A percentile compares a stretch with the other conserved stretches of the same genome.
These are phyloP conservation scores for Cystobasidium ongulense DNA, from an alignment of 768 basidiomycete species.

Conservation along the genomic window DNA sequence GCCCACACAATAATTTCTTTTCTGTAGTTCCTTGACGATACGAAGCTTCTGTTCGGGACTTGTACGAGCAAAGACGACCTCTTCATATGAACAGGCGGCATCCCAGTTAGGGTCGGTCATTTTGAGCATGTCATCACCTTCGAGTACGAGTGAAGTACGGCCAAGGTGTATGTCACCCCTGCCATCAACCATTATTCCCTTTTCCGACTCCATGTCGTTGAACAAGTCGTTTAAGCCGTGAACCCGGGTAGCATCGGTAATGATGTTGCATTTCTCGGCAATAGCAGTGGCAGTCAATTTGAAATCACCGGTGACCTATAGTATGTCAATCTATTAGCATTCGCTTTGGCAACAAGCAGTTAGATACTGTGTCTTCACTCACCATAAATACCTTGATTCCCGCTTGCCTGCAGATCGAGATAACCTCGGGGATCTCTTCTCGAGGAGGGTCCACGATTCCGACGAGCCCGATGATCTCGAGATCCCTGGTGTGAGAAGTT, in stretches of 20 bases:
- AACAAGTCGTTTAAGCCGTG: conserved; percentile 45
- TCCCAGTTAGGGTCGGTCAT: conserved; percentile 46
- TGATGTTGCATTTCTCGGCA: conserved; percentile 55
- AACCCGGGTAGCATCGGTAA: conserved; percentile 47
- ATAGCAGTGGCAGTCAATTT: conserved; percentile 57
- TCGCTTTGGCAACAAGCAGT: too few species aligned
- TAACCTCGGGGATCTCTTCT: conserved; percentile 53
- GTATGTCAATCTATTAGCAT: too few species aligned
- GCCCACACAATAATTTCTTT: conserved; percentile 42
- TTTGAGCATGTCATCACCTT: conserved; percentile 44
- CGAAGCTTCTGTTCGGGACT: conserved; percentile 42
- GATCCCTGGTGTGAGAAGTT: conserved; percentile 48
- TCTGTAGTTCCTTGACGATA: conserved; percentile 46
- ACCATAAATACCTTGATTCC: conserved; percentile 61
- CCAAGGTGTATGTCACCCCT: neutral
- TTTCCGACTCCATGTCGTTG: conserved; percentile 43
- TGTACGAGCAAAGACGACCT: conserved; percentile 58
- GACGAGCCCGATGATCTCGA: conserved; percentile 56
- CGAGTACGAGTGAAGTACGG: conserved; percentile 40
- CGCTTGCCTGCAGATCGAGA: conserved; percentile 47
- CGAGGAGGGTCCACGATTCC: conserved; percentile 58
- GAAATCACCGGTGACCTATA: conserved; percentile 53
- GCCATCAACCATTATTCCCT: conserved; percentile 40
- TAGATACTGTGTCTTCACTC: too few species aligned
- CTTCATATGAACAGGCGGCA: conserved; percentile 32